Evolutionary conservation across 2,329 filamentous ascomycete genomes (phyloP).

Genomic region (Fusarium falciforme): DNA sequence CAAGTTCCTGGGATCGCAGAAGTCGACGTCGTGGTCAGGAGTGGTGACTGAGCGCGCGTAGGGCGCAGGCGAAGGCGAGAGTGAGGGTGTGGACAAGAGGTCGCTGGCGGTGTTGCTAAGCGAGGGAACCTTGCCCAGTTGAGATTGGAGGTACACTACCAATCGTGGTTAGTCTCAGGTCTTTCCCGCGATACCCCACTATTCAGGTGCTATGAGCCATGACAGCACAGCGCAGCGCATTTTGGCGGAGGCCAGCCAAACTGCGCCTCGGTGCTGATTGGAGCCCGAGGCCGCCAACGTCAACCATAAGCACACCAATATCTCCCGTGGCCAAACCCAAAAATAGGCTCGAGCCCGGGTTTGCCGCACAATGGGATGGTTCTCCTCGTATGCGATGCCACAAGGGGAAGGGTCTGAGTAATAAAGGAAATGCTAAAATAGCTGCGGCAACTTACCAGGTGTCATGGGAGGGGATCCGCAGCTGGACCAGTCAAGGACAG

Average conservation of each 20-base stretch:
- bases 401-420: constrained; percentile 7
- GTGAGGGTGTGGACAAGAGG: constrained; percentile 80
- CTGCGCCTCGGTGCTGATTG: constrained; percentile 34
- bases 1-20: constrained; percentile 91
- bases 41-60: constrained; percentile 76
- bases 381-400: constrained; percentile 7
- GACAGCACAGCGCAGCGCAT: constrained; percentile 33
- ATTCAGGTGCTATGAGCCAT: constrained; percentile 25
- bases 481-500: constrained; percentile 82
- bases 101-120: constrained; percentile 74
- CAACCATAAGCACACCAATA: constrained; percentile 14
- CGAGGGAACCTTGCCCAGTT: constrained; percentile 64
- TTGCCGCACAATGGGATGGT: constrained; percentile 26
- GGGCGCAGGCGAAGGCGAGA: constrained; percentile 88
- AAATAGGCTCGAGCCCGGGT: constrained; percentile 34
- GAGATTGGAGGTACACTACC: constrained; percentile 63
- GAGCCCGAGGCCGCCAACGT: constrained; percentile 32
- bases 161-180: constrained; percentile 50
- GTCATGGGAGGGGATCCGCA: constrained; percentile 88
- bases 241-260: neutral
- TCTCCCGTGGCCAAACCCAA: constrained; percentile 26
- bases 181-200: constrained; percentile 40
- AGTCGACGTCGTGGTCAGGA: constrained; percentile 78
- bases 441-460: constrained; percentile 76
- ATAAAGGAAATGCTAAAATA: neutral